phyloP scores from a whole-genome alignment of 129 eudicot species.

The Lactuca saligna region DNA sequence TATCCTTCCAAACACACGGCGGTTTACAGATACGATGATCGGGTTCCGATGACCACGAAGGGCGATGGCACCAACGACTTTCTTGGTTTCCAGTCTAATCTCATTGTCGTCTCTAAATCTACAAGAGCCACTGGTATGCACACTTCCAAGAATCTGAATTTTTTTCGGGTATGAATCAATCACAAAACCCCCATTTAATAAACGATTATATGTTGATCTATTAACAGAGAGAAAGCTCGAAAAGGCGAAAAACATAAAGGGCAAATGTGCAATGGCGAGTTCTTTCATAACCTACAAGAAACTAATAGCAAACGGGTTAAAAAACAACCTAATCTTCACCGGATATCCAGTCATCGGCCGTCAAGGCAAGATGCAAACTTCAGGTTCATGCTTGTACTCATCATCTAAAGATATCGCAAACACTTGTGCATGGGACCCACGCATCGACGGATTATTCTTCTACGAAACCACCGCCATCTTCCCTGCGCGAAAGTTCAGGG shows the following conservation, averaged over 20 bases:
- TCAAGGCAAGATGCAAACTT: conserved; percentile 77
- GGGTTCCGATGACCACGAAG: conserved; percentile 51
- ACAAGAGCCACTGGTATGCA: conserved; percentile 63
- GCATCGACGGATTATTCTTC: conserved; percentile 65
- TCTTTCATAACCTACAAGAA: conserved; percentile 56
- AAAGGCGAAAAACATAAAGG: conserved; percentile 43
- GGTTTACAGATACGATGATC: conserved; percentile 64
- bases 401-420: conserved; percentile 32
- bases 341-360: conserved; percentile 75
- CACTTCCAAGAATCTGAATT: neutral
- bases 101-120: conserved; percentile 39
- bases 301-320: conserved; percentile 66
- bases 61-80: conserved; percentile 80
- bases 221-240: conserved; percentile 60
- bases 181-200: neutral
- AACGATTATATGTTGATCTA: neutral
- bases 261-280: conserved; percentile 69
- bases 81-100: conserved; percentile 73
- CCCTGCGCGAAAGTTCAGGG: conserved; percentile 40
- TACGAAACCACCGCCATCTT: conserved; percentile 72
- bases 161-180: neutral
- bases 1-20: conserved; percentile 71
- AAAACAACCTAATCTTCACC: conserved; percentile 66
- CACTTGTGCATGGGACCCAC: conserved; percentile 89
- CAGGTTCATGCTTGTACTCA: conserved; percentile 83